phyloP scores from a whole-genome alignment of 108 stramenopile genomes.

The Nitzschia sp. region DNA sequence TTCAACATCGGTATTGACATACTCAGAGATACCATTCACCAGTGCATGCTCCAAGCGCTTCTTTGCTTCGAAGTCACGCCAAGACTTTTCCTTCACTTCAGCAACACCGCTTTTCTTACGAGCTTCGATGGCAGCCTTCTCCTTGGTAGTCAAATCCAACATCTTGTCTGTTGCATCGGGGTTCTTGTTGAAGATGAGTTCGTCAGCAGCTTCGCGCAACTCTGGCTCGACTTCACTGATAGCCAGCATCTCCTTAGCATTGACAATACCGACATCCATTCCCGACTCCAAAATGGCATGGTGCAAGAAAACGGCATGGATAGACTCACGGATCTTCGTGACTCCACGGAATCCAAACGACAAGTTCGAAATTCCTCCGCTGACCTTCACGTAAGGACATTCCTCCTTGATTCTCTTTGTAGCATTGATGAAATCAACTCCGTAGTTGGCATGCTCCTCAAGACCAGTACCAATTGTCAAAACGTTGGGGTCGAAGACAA shows the following conservation, averaged over 20 bases:
- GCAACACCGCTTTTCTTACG: constrained; percentile 74
- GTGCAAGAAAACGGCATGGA: constrained; percentile 97
- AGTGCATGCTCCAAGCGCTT: constrained; percentile 95
- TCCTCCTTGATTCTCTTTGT: constrained; percentile 91
- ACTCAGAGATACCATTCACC: constrained; percentile 97
- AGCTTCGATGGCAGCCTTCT: constrained; percentile 79
- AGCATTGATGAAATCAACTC: constrained; percentile 97
- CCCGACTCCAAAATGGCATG: constrained; percentile 92
- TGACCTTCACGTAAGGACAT: constrained; percentile 96
- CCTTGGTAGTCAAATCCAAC: constrained; percentile 85
- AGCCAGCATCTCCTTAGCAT: constrained; percentile 91
- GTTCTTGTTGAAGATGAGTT: constrained; percentile 83
- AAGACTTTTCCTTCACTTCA: constrained; percentile 71
- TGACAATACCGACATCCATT: constrained; percentile 99
- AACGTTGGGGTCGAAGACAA: constrained; percentile 99
- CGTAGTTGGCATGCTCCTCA: constrained; percentile 98
- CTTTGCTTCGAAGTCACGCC: constrained; percentile 81
- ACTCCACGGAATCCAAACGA: constrained; percentile 98
- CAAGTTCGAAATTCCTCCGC: constrained; percentile 98
- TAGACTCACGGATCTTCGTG: constrained; percentile 96
- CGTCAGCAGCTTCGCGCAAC: constrained; percentile 77
- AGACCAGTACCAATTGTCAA: constrained; percentile 98
- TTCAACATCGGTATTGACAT: constrained; percentile 86
- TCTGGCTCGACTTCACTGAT: constrained; percentile 86
- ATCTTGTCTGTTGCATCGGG: constrained; percentile 92